Conservation (phyloP, 2,329 filamentous ascomycete species). For the Trichoderma lentiforme region DNA sequence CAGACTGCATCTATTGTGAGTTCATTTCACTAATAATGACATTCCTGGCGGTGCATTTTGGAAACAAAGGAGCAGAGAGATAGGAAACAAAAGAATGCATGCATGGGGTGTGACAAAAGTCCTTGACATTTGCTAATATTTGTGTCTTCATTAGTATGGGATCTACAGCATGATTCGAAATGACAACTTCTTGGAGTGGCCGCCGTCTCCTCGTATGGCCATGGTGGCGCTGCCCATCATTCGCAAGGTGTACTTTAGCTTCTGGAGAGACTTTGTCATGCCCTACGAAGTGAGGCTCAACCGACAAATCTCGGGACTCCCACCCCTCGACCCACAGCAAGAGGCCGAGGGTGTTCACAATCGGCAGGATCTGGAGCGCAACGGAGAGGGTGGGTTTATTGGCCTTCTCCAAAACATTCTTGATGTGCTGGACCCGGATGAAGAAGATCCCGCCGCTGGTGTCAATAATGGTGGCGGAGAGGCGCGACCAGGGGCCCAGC, state of each 20-base stretch:
- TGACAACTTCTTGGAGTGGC: conserved; percentile 48
- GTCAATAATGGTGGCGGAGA: conserved; percentile 2
- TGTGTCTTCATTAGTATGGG: conserved; percentile 40
- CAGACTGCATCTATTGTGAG: conserved; percentile 43
- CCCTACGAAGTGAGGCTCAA: conserved; percentile 49
- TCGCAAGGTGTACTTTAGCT: conserved; percentile 42
- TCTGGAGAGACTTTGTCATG: conserved; percentile 46
- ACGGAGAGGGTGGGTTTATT: conserved; percentile 32
- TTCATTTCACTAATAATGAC: not conserved
- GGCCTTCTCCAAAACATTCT: conserved; percentile 37
- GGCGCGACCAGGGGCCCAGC: not conserved
- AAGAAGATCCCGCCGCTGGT: conserved; percentile 24
- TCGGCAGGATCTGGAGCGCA: conserved; percentile 20
- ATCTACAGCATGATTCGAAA: conserved; percentile 44
- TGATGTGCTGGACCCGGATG: conserved; percentile 36
- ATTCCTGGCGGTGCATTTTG: not conserved
- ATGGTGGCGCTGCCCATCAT: conserved; percentile 48
- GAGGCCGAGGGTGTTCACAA: conserved; percentile 24
- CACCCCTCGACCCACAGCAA: conserved; percentile 28
- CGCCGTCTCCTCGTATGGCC: conserved; percentile 51
- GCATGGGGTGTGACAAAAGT: not conserved
- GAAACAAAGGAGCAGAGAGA: not conserved
- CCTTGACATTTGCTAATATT: conserved; percentile 7
- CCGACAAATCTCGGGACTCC: conserved; percentile 42
- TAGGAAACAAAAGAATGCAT: not conserved